Evolutionary conservation across 1,284 basidiomycete species (phyloP).

Genomic region (Inonotus obliquus): DNA sequence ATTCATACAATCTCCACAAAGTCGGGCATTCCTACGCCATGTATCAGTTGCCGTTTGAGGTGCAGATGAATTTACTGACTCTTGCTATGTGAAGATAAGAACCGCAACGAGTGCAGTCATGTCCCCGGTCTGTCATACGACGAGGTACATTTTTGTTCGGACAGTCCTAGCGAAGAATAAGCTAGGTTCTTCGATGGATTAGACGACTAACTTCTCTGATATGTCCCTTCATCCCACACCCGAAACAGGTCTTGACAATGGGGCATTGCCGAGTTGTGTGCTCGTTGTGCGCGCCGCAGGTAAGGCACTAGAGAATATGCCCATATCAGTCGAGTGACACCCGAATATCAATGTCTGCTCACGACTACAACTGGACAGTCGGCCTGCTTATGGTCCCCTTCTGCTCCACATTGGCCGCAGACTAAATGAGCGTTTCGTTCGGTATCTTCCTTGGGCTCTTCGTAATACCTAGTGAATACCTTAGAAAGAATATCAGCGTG

Average conservation of each 20-base stretch:
- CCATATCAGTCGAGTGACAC: neutral
- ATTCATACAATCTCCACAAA: conserved; percentile 84
- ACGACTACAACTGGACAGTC: conserved; percentile 19
- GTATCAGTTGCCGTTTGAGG: neutral
- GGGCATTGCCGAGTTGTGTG: conserved; percentile 83
- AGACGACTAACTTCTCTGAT: conserved; percentile 52
- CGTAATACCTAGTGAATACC: conserved; percentile 13
- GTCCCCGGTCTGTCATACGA: conserved; percentile 25
- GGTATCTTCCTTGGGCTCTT: conserved; percentile 10
- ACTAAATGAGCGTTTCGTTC: conserved; percentile 11
- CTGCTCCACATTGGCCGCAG: conserved; percentile 17
- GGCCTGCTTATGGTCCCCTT: conserved; percentile 17
- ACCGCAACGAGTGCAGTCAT: conserved; percentile 75
- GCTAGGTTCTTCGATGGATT: neutral
- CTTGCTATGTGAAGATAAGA: conserved; percentile 63
- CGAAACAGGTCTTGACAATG: conserved; percentile 79
- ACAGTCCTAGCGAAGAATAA: conserved; percentile 51
- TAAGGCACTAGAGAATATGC: conserved; percentile 59
- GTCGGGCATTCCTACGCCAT: conserved; percentile 74
- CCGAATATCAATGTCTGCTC: neutral
- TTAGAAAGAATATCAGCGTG: neutral
- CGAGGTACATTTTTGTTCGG: conserved; percentile 53
- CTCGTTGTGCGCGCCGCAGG: conserved; percentile 83
- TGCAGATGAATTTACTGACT: conserved; percentile 37
- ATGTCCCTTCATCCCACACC: conserved; percentile 86